Percentiles rank a stretch among this genome's conserved stretches.
These are phyloP conservation scores for Pterula multifida DNA, from an alignment of 1,284 basidiomycete genomes.

Conservation along the genomic window DNA sequence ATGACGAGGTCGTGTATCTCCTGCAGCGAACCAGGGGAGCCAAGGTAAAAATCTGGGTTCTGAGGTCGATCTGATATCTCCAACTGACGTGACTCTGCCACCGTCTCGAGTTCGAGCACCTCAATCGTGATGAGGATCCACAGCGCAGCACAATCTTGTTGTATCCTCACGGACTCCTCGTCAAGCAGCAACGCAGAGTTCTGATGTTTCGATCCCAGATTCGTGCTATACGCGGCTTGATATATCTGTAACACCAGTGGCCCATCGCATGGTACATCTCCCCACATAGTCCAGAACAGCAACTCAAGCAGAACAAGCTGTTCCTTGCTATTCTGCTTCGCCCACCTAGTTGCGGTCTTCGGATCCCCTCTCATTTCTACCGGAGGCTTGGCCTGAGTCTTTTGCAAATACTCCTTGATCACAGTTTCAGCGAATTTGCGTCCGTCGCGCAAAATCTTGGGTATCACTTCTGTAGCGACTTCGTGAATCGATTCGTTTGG, in stretches of 20 bases:
- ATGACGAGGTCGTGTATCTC: constrained; percentile 56
- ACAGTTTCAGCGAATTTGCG: constrained; percentile 43
- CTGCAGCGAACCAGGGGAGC: constrained; percentile 42
- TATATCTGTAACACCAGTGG: constrained; percentile 50
- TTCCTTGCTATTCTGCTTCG: constrained; percentile 69
- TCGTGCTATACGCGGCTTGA: constrained; percentile 50
- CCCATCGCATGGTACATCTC: constrained; percentile 56
- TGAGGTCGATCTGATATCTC: constrained; percentile 38
- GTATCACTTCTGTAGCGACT: constrained; percentile 42
- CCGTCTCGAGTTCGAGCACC: constrained; percentile 68
- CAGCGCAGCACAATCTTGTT: constrained; percentile 56
- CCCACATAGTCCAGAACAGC: constrained; percentile 79
- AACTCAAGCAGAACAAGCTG: constrained; percentile 75
- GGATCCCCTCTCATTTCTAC: constrained; percentile 39
- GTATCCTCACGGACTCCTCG: constrained; percentile 53
- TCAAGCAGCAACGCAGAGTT: constrained; percentile 63
- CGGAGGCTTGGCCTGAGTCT: constrained; percentile 43
- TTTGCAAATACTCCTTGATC: constrained; percentile 44
- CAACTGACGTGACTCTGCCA: constrained; percentile 41
- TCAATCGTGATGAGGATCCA: constrained; percentile 75
- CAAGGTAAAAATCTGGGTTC: constrained; percentile 39
- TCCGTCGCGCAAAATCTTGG: constrained; percentile 49
- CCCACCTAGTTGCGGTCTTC: constrained; percentile 55
- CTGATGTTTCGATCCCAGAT: constrained; percentile 56
- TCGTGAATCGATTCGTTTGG: constrained; percentile 38